Evolutionary conservation across 2,329 filamentous ascomycete genomes (phyloP), one percentile per base, ranked within the genome.

Genomic region (Botrytis deweyae): DNA sequence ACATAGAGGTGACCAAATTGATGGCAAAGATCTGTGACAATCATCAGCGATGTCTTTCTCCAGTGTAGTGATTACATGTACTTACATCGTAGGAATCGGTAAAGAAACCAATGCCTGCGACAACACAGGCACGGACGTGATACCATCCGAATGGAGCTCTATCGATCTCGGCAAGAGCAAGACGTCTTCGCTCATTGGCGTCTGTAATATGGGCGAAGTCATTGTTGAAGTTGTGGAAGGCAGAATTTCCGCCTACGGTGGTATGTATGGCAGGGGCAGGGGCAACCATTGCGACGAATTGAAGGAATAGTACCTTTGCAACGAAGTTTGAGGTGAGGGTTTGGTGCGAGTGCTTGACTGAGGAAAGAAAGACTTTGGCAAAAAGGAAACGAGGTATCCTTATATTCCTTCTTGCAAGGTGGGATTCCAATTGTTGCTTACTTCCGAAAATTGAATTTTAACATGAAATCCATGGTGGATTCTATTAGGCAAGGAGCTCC

Each of bases 61-160:
- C 87, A 81, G 9, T 14, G 40, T 40, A 4, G 6, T 44, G 9
- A n/a, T 22, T 9, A 40, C 25, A 22, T 66, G 33, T 49, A 82
- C 96, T 96, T 84, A 94, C 93, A 80, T 92, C 91, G 83, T 95
- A 95, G 58, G 92, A 92, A 81, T 95, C 93, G 25, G 93, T 95
- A 83, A 96, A 96, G 88, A 97, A 96, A 78, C 93, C 93, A 75
- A 95, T 91, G 79, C 93, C 93, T 44, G 93, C 93, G 38, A 95
- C 92, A 14, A 92, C 84, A 68, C 92, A 88, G 73, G 92, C 91
- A 58, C 93, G 88, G 72, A 95, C 88, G 80, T 96, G 93, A 49
- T 78, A 93, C 92, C 92, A 95, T 80, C 93, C 91, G 75, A 95
- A 95, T 1, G 91, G 91, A 18, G 92, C 92, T 84, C 91, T 91